phyloP scores from a whole-genome alignment of 1,284 basidiomycete species.

The Cutaneotrichosporon sp. region DNA sequence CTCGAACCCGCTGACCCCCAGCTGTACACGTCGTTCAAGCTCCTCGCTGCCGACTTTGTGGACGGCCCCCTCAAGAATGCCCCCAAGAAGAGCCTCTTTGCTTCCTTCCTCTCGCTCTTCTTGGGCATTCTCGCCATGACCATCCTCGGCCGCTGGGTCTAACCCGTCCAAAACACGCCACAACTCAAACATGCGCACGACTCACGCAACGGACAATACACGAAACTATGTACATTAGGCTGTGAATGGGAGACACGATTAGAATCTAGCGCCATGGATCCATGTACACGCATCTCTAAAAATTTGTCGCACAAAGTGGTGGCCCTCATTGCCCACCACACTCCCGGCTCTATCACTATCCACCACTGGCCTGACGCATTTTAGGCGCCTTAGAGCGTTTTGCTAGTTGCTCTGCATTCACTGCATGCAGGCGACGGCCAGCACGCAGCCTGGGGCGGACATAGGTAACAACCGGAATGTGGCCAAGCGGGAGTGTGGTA shows the following conservation, averaged over 20 bases:
- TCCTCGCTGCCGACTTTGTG: slow-evolving; percentile 34
- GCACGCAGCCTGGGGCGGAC: too few species aligned
- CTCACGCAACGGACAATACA: neutral
- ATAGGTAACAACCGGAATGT: too few species aligned
- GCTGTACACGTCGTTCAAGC: slow-evolving; percentile 39
- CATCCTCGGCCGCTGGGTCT: slow-evolving; percentile 50
- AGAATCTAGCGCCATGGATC: neutral
- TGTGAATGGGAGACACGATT: neutral
- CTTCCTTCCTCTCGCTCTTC: slow-evolving; percentile 29
- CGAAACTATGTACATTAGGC: neutral
- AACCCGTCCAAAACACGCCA: neutral
- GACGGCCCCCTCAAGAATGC: slow-evolving; percentile 30
- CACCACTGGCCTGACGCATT: too few species aligned
- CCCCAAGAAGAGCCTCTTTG: slow-evolving; percentile 22
- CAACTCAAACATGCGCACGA: neutral
- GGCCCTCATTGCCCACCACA: too few species aligned
- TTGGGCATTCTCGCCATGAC: slow-evolving; percentile 43
- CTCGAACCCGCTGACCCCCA: slow-evolving; percentile 1
- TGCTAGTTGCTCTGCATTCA: too few species aligned
- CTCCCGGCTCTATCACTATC: too few species aligned
- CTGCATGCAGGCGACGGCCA: too few species aligned
- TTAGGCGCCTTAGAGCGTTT: too few species aligned
- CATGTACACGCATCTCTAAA: neutral
- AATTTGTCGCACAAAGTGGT: too few species aligned
- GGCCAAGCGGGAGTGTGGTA: too few species aligned